Base-by-base conservation (phyloP, 345 rosid genomes). In the Zanthoxylum bungeanum region DNA sequence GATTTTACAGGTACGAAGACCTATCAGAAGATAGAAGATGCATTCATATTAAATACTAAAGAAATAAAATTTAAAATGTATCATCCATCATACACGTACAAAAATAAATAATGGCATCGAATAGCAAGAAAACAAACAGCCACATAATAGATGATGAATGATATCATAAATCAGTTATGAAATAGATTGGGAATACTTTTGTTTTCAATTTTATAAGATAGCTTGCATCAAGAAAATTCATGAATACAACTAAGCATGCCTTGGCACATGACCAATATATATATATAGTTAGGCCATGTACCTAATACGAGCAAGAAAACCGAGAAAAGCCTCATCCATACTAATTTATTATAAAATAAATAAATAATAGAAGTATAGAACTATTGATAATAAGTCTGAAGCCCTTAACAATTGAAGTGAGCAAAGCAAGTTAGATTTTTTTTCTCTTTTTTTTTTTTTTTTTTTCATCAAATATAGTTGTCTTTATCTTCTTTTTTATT, bases 201-300 rank as follows among this genome's bases (percentile, higher is more conserved):
- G 51, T 53, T 16, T 16, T 31, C 25, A 12, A 9, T 74, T 66
- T 34, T 27, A 22, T 31, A 30, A 66, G 7, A 31, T 33, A 56
- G 44, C n/a, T n/a, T n/a, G n/a, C 52, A 71, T 40, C 12, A 60
- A 60, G 74, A 69, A 52, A 65, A 37, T 63, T 70, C 70, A 61
- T 50, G 82, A 64, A 79, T 79, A 73, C 85, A 85, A 79, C 82
- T 40, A 73, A 76, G 65, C 76, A 53, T 64, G 56, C 55, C 52
- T 16, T 64, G 44, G 68, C 81, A 77, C 84, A 72, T 78, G 80
- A n/a, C 22, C 49, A 14, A 8, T 44, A 74, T 59, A 79, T n/a
- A n/a, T 83, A 73, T 78, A 70, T 39, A 52, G 82, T 85, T 83
- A 83, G 87, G 86, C 58, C 66, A 67, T 70, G 55, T 39, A 73